phyloP scores from a whole-genome alignment of 2,329 filamentous ascomycete species.

The Hymenoscyphus occultus region DNA sequence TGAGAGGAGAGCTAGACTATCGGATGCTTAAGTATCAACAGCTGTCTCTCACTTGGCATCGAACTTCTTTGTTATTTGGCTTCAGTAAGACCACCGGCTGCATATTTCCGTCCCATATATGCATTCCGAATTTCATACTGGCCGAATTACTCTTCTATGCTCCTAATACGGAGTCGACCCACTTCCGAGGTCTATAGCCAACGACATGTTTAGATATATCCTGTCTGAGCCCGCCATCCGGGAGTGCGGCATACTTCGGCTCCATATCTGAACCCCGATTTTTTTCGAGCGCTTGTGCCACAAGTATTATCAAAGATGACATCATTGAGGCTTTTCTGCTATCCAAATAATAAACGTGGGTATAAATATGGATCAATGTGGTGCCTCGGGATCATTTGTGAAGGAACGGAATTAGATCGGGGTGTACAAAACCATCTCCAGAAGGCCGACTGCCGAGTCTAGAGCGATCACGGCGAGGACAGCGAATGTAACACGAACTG shows the following conservation, averaged over 20 bases:
- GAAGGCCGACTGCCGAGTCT: not conserved
- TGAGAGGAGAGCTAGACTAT: not conserved
- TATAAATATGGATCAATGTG: not conserved
- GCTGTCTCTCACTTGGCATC: not conserved
- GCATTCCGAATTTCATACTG: not conserved
- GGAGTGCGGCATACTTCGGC: constrained; percentile 4
- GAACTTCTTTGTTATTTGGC: not conserved
- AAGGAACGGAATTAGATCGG: constrained; percentile 3
- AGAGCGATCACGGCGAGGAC: not conserved
- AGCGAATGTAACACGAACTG: not conserved
- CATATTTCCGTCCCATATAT: not conserved
- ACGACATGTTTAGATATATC: not conserved
- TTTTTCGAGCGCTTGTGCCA: not conserved
- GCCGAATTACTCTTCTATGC: not conserved
- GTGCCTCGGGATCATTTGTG: not conserved
- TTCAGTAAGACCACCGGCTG: constrained; percentile 2
- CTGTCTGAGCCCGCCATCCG: not conserved
- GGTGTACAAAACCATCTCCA: not conserved
- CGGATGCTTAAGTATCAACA: constrained; percentile 4
- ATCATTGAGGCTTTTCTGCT: constrained; percentile 2
- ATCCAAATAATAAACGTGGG: not conserved
- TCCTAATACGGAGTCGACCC: not conserved
- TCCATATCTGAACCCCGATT: constrained; percentile 2
- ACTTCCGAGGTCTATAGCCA: not conserved
- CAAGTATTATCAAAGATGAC: not conserved